phyloP scores from a whole-genome alignment of 495 filamentous ascomycete species.

The Penicillium herquei region DNA sequence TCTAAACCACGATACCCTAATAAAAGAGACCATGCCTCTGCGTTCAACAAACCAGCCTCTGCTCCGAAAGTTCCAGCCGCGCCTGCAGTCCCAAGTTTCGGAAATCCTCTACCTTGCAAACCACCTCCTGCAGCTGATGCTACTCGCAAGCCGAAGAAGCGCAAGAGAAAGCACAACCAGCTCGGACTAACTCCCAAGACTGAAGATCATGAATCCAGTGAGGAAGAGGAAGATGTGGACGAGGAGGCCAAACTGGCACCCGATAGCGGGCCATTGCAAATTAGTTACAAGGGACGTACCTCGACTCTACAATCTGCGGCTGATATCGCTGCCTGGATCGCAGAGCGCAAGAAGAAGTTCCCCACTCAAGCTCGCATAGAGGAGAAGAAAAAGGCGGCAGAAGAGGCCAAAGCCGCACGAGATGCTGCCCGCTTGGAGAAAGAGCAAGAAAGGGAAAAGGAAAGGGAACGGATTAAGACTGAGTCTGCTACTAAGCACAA shows the following conservation, averaged over 20 bases:
- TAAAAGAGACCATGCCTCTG: constrained; percentile 43
- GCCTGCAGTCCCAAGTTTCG: constrained; percentile 62
- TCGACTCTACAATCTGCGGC: constrained; percentile 50
- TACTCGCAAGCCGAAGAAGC: constrained; percentile 61
- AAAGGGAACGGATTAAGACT: constrained; percentile 10
- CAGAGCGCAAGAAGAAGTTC: constrained; percentile 72
- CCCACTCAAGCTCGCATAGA: constrained; percentile 67
- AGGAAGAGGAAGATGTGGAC: constrained; percentile 69
- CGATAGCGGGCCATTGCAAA: constrained; percentile 36
- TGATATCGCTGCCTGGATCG: constrained; percentile 79
- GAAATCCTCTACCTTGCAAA: constrained; percentile 58
- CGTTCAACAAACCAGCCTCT: constrained; percentile 43
- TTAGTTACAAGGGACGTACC: constrained; percentile 43
- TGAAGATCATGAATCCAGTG: constrained; percentile 68
- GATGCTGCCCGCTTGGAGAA: constrained; percentile 35
- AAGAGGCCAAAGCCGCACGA: constrained; percentile 41
- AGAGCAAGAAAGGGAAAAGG: constrained; percentile 26
- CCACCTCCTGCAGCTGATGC: constrained; percentile 49
- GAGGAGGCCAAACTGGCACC: constrained; percentile 58
- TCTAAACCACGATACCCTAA: constrained; percentile 35
- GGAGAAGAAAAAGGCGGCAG: constrained; percentile 45
- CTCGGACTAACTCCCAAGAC: constrained; percentile 75
- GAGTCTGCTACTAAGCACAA: constrained; percentile 23
- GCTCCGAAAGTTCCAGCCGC: constrained; percentile 46
- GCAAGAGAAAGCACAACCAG: constrained; percentile 74